Percentiles rank a stretch among this genome's conserved stretches.
Evolutionary conservation across 345 rosid genomes (phyloP).

Genomic region (Eucalyptus sp.): DNA sequence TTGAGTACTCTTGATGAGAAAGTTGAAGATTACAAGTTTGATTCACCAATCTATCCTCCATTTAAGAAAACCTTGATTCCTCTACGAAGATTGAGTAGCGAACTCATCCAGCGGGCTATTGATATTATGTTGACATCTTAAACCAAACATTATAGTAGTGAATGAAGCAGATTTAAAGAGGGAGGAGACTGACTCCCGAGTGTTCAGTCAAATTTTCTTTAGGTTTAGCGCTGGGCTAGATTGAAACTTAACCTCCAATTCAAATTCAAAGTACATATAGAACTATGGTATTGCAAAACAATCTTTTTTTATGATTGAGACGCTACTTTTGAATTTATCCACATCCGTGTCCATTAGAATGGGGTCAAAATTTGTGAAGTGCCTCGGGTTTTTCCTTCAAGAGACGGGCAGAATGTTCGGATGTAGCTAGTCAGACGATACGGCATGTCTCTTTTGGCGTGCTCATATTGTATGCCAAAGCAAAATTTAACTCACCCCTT

Average conservation of each 20-base stretch:
- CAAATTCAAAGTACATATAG: background rate
- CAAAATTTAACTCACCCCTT: background rate
- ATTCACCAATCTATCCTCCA: background rate
- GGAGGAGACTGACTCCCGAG: background rate
- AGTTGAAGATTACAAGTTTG: background rate
- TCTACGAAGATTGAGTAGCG: rapidly evolving
- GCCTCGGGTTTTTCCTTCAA: background rate
- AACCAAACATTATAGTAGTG: too few relatives aligned
- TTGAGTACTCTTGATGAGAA: background rate
- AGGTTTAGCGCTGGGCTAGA: background rate
- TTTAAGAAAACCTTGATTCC: background rate
- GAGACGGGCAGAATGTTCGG: background rate
- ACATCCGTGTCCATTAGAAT: background rate
- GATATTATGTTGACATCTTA: too few relatives aligned
- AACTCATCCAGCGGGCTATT: too few relatives aligned
- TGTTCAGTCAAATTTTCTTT: background rate
- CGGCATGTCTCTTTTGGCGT: background rate
- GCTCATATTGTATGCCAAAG: background rate
- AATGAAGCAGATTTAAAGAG: background rate
- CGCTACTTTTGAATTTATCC: background rate
- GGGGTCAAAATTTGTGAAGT: background rate
- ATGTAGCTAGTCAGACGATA: background rate
- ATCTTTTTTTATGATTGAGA: background rate
- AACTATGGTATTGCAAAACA: background rate
- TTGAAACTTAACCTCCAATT: background rate